Evolutionary conservation across 805 yeast genomes (phyloP).

Genomic region (Nakazawaea molendinolei): DNA sequence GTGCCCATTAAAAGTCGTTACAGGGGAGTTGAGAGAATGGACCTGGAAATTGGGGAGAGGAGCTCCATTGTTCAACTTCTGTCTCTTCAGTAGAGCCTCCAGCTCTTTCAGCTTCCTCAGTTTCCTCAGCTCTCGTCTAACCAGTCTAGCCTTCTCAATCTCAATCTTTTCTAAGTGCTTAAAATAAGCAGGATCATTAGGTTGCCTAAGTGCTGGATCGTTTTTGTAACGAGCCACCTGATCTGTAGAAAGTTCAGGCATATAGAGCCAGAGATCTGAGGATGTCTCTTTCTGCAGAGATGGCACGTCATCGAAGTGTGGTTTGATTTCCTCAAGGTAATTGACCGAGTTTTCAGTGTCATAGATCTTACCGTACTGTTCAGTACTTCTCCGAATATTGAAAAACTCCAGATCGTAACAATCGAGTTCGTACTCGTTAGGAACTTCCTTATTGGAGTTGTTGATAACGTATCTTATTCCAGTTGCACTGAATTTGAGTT

Average conservation of each 20-base stretch:
- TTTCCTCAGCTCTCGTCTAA: constrained; percentile 3
- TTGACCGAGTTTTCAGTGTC: background rate
- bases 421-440: too few relatives aligned
- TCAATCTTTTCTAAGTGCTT: constrained; percentile 12
- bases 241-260: constrained; percentile 18
- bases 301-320: background rate
- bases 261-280: constrained; percentile 17
- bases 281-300: background rate
- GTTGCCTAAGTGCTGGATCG: constrained; percentile 13
- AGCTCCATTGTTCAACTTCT: background rate
- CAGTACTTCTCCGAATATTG: too few relatives aligned
- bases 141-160: constrained; percentile 6
- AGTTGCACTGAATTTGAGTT: background rate
- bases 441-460: background rate
- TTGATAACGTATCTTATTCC: constrained; percentile 1
- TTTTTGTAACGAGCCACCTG: constrained; percentile 18
- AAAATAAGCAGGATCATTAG: constrained; percentile 20
- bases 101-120: constrained; percentile 8
- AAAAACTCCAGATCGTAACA: too few relatives aligned
- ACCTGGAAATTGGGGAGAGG: too few relatives aligned
- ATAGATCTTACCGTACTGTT: too few relatives aligned
- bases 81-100: background rate
- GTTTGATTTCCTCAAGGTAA: constrained; percentile 3
- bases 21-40: too few relatives aligned
- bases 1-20: too few relatives aligned